Base-by-base conservation (phyloP, 1,139 yeast genomes). In the Protomyces pachydermus region DNA sequence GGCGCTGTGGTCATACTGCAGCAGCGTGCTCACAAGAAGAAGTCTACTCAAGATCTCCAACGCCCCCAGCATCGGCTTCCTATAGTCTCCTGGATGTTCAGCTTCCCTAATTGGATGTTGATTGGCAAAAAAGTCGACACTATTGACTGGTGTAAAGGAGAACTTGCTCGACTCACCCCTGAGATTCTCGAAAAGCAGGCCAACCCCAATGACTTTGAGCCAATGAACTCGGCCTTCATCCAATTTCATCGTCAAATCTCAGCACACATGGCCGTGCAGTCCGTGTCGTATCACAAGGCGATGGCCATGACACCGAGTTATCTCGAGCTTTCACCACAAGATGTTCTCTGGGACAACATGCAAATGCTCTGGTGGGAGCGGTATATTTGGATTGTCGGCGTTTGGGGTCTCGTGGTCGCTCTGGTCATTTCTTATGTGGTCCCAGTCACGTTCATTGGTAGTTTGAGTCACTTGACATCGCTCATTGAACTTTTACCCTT, bases 371-470 rank as follows among this genome's bases (percentile, higher is more conserved):
- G 96, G 95, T 87, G 91, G 87, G 96, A 87, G 76, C 81, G 91
- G 70, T 75, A 87, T 56, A 75, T 82, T 37, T 82, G 93, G 77
- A 51, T 55, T 25, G 37, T 64, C 38, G 39, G 42, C 35, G 87
- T 96, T 0, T 71, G 79, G 64, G 80, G 85, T 18, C 83, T 85
- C 12, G 81, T 90, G 68, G 73, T 79, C 51, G 77, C 74, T 3
- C 74, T 87, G 72, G 83, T 90, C 68, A 81, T 91, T 65, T 87
- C 91, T 74, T 93, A 98, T 97, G 83, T 96, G 66, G 80, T 91
- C 71, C 98, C 98, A n/a, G 97, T 91, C 61, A 96, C 97, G 1
- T 89, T 90, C 74, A 97, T 93, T 64, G 98, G 98, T 85, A 80
- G 86, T 72, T 82, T 93, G 69, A 91, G 98, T 23, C 91, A 91